Percentiles rank a stretch among this genome's conserved stretches.
phyloP scores from a whole-genome alignment of 208 protist species.

The Trypanosoma cruzi region DNA sequence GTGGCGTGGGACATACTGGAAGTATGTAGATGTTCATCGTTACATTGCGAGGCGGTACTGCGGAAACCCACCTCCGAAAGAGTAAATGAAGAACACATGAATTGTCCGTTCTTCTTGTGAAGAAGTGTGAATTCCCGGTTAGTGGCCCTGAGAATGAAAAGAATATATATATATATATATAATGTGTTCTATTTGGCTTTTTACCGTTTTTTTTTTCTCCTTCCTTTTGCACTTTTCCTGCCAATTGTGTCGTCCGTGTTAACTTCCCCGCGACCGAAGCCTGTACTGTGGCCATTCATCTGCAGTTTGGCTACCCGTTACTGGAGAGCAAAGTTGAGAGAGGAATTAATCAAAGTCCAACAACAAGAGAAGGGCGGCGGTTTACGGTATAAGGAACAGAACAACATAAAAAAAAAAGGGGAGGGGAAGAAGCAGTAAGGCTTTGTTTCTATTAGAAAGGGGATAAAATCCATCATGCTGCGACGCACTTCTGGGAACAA shows the following conservation, averaged over 20 bases:
- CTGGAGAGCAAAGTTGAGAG: neutral
- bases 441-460: neutral
- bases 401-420: neutral
- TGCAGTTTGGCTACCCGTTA: neutral
- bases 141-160: neutral
- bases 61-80: constrained; percentile 48
- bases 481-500: constrained; percentile 20
- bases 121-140: neutral
- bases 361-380: too few species aligned
- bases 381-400: too few species aligned
- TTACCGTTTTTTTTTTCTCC: neutral
- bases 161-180: neutral
- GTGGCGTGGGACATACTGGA: constrained; percentile 68
- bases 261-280: neutral
- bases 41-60: constrained; percentile 78
- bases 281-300: neutral
- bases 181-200: neutral
- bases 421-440: neutral
- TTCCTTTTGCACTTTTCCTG: neutral
- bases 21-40: constrained; percentile 81
- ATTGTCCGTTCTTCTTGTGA: constrained; percentile 9
- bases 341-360: neutral
- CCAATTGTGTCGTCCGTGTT: neutral
- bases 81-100: constrained; percentile 23
- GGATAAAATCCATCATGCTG: constrained; percentile 10